A percentile compares a stretch with the other conserved stretches of the same genome.
Conservation (phyloP, 2,329 filamentous ascomycete genomes). For the Talaromyces sp. region DNA sequence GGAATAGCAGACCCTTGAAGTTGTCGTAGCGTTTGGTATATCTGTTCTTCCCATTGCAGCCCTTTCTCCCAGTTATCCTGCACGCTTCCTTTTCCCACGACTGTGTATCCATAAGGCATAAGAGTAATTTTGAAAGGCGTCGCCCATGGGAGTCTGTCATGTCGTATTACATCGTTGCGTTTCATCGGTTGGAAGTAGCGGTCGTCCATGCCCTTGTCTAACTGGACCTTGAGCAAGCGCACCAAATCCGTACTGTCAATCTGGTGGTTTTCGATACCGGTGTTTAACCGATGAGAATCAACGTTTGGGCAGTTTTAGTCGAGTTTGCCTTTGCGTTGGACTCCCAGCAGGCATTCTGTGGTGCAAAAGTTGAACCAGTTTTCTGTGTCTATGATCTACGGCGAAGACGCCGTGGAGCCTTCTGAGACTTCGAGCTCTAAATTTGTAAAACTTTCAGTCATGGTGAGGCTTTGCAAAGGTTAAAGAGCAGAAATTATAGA, state of each 20-base stretch:
- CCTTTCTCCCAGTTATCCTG: background rate
- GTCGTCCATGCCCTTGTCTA: constrained; percentile 20
- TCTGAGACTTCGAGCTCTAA: too few species aligned
- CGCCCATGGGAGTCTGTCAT: background rate
- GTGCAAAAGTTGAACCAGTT: constrained; percentile 8
- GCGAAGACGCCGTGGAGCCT: background rate
- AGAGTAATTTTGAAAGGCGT: background rate
- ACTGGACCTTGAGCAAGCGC: constrained; percentile 18
- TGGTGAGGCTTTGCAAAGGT: too few species aligned
- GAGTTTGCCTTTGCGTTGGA: background rate
- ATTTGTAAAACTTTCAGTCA: too few species aligned
- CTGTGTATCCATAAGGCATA: background rate
- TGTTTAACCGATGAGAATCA: background rate
- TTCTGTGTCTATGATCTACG: background rate
- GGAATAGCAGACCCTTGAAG: background rate
- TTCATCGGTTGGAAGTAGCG: constrained; percentile 17
- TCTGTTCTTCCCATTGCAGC: background rate
- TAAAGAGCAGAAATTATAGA: too few species aligned
- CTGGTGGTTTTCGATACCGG: constrained; percentile 3
- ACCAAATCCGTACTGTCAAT: constrained; percentile 15
- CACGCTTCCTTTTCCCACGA: background rate
- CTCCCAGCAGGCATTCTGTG: background rate
- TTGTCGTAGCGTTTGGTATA: background rate
- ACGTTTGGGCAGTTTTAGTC: background rate
- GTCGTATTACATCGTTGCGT: background rate